phyloP scores from a whole-genome alignment of 2,329 filamentous ascomycete species.

The Gremmenia infestans region DNA sequence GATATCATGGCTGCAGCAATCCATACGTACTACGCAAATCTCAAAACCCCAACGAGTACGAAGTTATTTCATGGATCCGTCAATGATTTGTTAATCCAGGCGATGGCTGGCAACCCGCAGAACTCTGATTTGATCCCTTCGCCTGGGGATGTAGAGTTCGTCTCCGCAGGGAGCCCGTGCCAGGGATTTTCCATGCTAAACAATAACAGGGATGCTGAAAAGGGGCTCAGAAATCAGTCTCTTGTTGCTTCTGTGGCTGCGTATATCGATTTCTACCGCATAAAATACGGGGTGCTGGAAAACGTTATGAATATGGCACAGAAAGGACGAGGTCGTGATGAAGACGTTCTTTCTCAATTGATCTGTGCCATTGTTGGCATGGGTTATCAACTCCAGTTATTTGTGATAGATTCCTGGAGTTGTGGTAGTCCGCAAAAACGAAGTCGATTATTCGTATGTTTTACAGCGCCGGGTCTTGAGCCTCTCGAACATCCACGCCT shows the following conservation, averaged over 20 bases:
- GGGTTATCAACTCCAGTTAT: slow-evolving; percentile 69
- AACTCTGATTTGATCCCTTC: slow-evolving; percentile 42
- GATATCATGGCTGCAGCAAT: slow-evolving; percentile 61
- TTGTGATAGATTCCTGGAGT: slow-evolving; percentile 64
- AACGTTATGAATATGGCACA: slow-evolving; percentile 65
- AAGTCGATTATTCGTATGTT: slow-evolving; percentile 63
- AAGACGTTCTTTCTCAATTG: slow-evolving; percentile 69
- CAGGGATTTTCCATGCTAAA: slow-evolving; percentile 70
- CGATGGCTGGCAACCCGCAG: slow-evolving; percentile 46
- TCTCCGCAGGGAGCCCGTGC: slow-evolving; percentile 72
- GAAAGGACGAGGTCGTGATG: slow-evolving; percentile 38
- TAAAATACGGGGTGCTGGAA: slow-evolving; percentile 70
- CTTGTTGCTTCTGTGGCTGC: slow-evolving; percentile 73
- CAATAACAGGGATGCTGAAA: slow-evolving; percentile 44
- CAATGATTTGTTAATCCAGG: slow-evolving; percentile 57
- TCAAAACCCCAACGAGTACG: slow-evolving; percentile 35
- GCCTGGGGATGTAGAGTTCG: slow-evolving; percentile 61
- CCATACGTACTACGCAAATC: slow-evolving; percentile 70
- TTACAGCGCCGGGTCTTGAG: slow-evolving; percentile 60
- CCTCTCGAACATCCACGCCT: slow-evolving; percentile 52
- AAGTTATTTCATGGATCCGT: slow-evolving; percentile 66
- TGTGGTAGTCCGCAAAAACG: slow-evolving; percentile 63
- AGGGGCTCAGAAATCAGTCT: slow-evolving; percentile 66
- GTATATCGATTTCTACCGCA: slow-evolving; percentile 68
- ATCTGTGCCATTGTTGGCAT: slow-evolving; percentile 68